phyloP scores from a whole-genome alignment of 176 grass and related monocot species.

The Phoenix dactylifera region DNA sequence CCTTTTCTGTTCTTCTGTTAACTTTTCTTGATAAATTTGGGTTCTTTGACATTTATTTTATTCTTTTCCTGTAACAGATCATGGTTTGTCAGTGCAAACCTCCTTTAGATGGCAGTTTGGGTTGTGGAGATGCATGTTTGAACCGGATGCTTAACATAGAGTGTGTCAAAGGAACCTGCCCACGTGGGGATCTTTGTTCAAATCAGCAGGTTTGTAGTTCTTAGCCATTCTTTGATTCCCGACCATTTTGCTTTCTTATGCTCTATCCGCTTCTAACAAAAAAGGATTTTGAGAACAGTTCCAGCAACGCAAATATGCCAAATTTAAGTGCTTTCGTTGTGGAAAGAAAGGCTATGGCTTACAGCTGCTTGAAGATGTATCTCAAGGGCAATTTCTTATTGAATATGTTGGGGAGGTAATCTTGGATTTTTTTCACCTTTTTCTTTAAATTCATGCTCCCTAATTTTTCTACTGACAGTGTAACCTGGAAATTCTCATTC shows the following conservation, averaged over 20 bases:
- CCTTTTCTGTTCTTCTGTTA: neutral
- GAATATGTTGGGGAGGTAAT: slow-evolving; percentile 99
- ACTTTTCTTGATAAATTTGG: no score
- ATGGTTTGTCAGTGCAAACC: slow-evolving; percentile 95
- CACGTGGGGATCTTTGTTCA: slow-evolving; percentile 78
- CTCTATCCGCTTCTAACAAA: slow-evolving; percentile 24
- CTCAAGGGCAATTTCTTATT: slow-evolving; percentile 76
- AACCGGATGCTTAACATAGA: slow-evolving; percentile 88
- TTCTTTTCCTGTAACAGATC: slow-evolving; percentile 46
- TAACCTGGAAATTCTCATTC: no score
- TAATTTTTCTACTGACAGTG: no score
- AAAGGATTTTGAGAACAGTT: slow-evolving; percentile 47
- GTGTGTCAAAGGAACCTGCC: slow-evolving; percentile 76
- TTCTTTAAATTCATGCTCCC: neutral
- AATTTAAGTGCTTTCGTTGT: slow-evolving; percentile 57
- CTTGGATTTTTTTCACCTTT: slow-evolving; percentile 1
- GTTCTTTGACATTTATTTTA: slow-evolving; percentile 22
- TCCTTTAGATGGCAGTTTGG: slow-evolving; percentile 49
- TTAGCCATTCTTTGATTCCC: neutral
- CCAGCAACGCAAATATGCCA: slow-evolving; percentile 76
- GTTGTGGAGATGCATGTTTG: slow-evolving; percentile 77
- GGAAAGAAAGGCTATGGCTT: slow-evolving; percentile 96
- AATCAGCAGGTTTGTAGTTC: slow-evolving; percentile 61
- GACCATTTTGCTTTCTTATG: slow-evolving; percentile 17
- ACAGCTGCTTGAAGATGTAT: slow-evolving; percentile 60